Evolutionary conservation across 192 early-diverging fungal species (phyloP).

Genomic region (Linnemannia schmuckeri): DNA sequence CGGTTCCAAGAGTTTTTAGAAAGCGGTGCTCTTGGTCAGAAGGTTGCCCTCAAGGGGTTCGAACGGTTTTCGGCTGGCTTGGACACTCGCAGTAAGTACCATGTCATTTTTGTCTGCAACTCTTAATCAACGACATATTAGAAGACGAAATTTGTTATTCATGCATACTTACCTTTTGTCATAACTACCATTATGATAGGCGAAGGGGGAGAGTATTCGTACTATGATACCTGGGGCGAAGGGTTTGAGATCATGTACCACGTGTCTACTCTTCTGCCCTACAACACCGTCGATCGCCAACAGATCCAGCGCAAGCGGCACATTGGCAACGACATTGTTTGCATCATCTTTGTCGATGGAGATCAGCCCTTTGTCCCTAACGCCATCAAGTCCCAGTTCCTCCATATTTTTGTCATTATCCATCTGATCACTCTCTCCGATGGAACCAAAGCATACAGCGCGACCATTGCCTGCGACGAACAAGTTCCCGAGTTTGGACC

Average conservation of each 20-base stretch:
- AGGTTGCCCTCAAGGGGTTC: conserved; percentile 80
- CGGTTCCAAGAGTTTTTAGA: conserved; percentile 75
- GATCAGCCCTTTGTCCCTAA: conserved; percentile 64
- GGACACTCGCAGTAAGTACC: conserved; percentile 72
- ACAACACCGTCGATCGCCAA: conserved; percentile 73
- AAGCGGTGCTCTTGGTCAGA: conserved; percentile 72
- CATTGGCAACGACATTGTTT: conserved; percentile 76
- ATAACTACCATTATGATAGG: conserved; percentile 58
- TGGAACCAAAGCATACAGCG: conserved; percentile 37
- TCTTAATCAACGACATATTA: no score
- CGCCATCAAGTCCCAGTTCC: conserved; percentile 70
- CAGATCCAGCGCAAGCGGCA: conserved; percentile 77
- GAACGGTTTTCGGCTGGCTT: conserved; percentile 82
- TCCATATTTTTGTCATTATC: conserved; percentile 71
- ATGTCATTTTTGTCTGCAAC: background rate
- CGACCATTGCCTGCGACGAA: conserved; percentile 54
- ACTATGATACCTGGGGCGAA: conserved; percentile 81
- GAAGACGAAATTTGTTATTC: background rate
- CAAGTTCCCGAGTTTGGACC: conserved; percentile 69
- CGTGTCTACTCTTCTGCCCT: conserved; percentile 81
- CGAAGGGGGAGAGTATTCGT: conserved; percentile 76
- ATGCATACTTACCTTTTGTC: background rate
- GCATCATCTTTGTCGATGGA: conserved; percentile 69
- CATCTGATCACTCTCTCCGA: conserved; percentile 30
- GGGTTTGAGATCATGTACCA: conserved; percentile 82